These are phyloP conservation scores for Tolypocladium capitatum DNA, from an alignment of 2,329 filamentous ascomycete genomes.

Conservation along the genomic window DNA sequence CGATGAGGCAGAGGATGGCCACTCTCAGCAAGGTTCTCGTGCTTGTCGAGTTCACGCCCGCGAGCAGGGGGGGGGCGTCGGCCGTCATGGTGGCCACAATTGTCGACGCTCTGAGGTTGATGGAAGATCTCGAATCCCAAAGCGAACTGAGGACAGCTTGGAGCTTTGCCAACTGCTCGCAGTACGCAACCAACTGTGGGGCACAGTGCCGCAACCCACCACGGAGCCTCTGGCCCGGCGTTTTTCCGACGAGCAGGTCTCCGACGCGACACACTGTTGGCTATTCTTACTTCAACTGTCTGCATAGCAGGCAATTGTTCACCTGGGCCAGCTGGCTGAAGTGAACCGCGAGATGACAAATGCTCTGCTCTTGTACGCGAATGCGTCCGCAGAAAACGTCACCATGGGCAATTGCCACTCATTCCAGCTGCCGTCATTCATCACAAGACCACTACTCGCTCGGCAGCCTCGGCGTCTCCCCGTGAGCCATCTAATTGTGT, in stretches of 20 bases:
- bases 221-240: not conserved
- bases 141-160: conserved; percentile 30
- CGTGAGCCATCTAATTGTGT: conserved; percentile 31
- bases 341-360: not conserved
- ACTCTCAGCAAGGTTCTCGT: conserved; percentile 76
- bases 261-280: too few relatives aligned
- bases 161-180: conserved; percentile 24
- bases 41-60: conserved; percentile 69
- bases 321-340: not conserved
- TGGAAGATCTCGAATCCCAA: conserved; percentile 17
- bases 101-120: conserved; percentile 16
- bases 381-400: not conserved
- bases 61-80: conserved; percentile 40
- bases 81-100: conserved; percentile 30
- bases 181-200: conserved; percentile 5
- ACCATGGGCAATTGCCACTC: not conserved
- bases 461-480: not conserved
- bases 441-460: not conserved
- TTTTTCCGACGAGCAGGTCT: not conserved
- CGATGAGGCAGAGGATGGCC: conserved; percentile 82
- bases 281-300: not conserved
- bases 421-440: not conserved
- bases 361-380: not conserved
- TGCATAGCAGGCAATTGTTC: not conserved
- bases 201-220: not conserved